Conservation (phyloP, 768 basidiomycete genomes). For the Tremella mesenterica region DNA sequence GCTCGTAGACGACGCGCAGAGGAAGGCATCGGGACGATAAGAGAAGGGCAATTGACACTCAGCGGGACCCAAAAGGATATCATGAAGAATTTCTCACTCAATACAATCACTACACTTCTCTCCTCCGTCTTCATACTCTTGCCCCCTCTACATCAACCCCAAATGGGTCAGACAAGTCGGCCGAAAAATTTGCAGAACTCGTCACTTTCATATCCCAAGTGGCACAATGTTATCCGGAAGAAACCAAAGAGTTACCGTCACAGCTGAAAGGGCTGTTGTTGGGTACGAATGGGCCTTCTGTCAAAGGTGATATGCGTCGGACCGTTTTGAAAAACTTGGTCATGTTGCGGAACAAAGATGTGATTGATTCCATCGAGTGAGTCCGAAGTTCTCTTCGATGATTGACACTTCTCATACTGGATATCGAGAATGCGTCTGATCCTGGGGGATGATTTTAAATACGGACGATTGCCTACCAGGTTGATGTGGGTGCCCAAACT, state of each 20-base stretch:
- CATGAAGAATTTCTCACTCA: conserved; percentile 93
- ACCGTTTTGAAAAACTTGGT: conserved; percentile 82
- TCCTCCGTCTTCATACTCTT: conserved; percentile 71
- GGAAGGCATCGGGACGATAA: too few species aligned
- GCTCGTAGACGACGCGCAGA: too few species aligned
- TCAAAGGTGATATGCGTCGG: conserved; percentile 54
- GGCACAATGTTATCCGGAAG: conserved; percentile 85
- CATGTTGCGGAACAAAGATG: conserved; percentile 83
- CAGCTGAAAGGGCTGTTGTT: conserved; percentile 71
- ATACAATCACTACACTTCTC: conserved; percentile 88
- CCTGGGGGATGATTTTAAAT: too few species aligned
- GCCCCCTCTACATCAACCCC: conserved; percentile 49
- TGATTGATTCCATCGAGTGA: conserved; percentile 85
- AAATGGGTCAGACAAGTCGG: conserved; percentile 56
- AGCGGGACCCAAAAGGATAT: conserved; percentile 74
- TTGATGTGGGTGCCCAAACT: background rate
- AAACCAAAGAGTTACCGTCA: conserved; percentile 74
- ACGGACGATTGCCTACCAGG: too few species aligned
- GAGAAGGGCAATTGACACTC: background rate
- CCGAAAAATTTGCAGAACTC: conserved; percentile 70
- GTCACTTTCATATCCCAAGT: conserved; percentile 88
- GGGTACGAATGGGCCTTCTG: conserved; percentile 46
- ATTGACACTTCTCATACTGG: background rate
- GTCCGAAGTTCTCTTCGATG: too few species aligned
- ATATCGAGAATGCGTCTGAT: too few species aligned